These are phyloP conservation scores for Gnomoniopsis smithogilvyi DNA, from an alignment of 2,329 filamentous ascomycete genomes.

Conservation along the genomic window DNA sequence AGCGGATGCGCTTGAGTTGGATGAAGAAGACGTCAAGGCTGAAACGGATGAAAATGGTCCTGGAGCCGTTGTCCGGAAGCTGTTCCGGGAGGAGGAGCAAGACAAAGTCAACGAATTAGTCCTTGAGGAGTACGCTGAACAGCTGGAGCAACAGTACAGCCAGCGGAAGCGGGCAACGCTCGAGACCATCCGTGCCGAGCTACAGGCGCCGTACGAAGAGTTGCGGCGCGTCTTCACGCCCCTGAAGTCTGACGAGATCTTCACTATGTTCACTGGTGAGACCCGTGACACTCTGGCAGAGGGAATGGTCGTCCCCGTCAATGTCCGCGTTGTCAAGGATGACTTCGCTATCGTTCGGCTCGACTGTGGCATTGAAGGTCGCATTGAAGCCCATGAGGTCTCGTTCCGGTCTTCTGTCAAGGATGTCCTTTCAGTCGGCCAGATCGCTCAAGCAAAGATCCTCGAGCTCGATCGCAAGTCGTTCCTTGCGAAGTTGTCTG, in stretches of 20 bases:
- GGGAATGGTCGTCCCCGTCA: slow-evolving; percentile 90
- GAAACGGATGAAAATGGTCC: slow-evolving; percentile 88
- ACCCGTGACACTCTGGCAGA: slow-evolving; percentile 78
- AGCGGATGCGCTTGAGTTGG: slow-evolving; percentile 90
- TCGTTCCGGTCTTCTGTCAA: slow-evolving; percentile 67
- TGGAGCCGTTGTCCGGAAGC: slow-evolving; percentile 86
- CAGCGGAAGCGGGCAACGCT: slow-evolving; percentile 94
- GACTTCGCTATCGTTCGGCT: slow-evolving; percentile 92
- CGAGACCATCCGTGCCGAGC: slow-evolving; percentile 91
- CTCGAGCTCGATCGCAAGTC: slow-evolving; percentile 83
- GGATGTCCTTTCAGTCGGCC: slow-evolving; percentile 72
- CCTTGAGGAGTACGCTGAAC: slow-evolving; percentile 93
- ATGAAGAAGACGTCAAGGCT: slow-evolving; percentile 96
- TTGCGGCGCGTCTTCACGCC: slow-evolving; percentile 75
- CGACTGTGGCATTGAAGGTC: slow-evolving; percentile 90
- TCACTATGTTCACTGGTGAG: slow-evolving; percentile 96
- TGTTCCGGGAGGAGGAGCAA: slow-evolving; percentile 91
- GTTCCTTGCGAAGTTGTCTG: slow-evolving; percentile 77
- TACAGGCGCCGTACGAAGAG: slow-evolving; percentile 92
- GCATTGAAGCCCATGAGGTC: slow-evolving; percentile 78
- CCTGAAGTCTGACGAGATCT: slow-evolving; percentile 74
- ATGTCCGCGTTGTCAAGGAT: slow-evolving; percentile 82
- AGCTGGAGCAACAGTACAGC: slow-evolving; percentile 88
- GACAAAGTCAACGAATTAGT: slow-evolving; percentile 96
- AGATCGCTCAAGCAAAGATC: slow-evolving; percentile 86